Evolutionary conservation across 1,139 yeast genomes (phyloP).

Genomic region (Hansenula anomala): DNA sequence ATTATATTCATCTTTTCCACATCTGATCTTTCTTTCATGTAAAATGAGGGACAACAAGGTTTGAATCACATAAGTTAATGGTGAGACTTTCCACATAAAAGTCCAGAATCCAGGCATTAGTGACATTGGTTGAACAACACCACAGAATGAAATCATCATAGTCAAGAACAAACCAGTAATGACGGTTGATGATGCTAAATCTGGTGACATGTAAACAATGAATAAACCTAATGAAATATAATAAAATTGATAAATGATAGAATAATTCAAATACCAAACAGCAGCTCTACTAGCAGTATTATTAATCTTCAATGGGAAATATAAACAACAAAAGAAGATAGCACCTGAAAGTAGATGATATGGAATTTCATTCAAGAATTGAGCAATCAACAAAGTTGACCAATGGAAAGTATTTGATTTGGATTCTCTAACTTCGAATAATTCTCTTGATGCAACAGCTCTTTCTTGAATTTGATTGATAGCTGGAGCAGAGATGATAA

Average conservation of each 20-base stretch:
- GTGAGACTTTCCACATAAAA: slow-evolving; percentile 70
- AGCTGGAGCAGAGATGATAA: slow-evolving; percentile 45
- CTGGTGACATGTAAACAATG: slow-evolving; percentile 54
- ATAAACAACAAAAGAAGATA: slow-evolving; percentile 47
- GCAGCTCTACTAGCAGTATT: slow-evolving; percentile 47
- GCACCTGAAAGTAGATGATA: slow-evolving; percentile 51
- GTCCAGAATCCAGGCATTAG: slow-evolving; percentile 70
- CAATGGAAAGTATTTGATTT: slow-evolving; percentile 58
- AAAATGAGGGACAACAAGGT: slow-evolving; percentile 48
- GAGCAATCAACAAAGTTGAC: slow-evolving; percentile 46
- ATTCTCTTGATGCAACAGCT: slow-evolving; percentile 45
- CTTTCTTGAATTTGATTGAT: slow-evolving; percentile 51
- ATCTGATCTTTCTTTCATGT: slow-evolving; percentile 52
- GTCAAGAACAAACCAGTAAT: slow-evolving; percentile 48
- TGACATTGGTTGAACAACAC: slow-evolving; percentile 53
- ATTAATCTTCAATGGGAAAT: slow-evolving; percentile 53
- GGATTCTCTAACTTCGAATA: slow-evolving; percentile 53
- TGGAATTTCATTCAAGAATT: slow-evolving; percentile 45
- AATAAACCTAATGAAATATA: slow-evolving; percentile 50
- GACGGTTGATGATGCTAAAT: slow-evolving; percentile 58
- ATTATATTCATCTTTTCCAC: slow-evolving; percentile 47
- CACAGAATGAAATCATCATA: slow-evolving; percentile 54
- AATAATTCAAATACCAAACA: slow-evolving; percentile 46
- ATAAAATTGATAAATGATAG: slow-evolving; percentile 52
- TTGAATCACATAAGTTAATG: slow-evolving; percentile 63